Conservation (phyloP, 306 rosid genomes). For the Sicyos baderoa region DNA sequence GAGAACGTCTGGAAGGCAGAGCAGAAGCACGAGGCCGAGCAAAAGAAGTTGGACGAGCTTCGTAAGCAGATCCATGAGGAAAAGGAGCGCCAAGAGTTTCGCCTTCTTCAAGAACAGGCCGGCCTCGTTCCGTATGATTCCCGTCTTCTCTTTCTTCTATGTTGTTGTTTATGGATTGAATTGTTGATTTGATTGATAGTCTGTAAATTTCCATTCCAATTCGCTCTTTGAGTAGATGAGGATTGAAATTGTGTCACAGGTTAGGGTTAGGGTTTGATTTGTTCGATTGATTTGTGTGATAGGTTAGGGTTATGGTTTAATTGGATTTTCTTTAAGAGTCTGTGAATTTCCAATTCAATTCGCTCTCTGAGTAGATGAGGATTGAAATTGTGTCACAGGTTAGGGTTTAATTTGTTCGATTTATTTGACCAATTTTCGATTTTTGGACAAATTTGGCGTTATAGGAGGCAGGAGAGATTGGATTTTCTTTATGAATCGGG, state of each 20-base stretch:
- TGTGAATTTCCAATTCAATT: background rate
- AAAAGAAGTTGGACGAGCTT: conserved; percentile 86
- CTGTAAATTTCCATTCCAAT: background rate
- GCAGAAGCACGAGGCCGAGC: conserved; percentile 81
- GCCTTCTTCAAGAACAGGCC: conserved; percentile 87
- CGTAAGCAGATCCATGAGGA: conserved; percentile 89
- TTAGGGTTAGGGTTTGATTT: conserved; percentile 17
- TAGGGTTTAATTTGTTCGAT: conserved; percentile 6
- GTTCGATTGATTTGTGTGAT: background rate
- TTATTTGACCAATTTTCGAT: background rate
- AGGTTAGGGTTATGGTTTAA: conserved; percentile 19
- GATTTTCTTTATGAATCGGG: conserved; percentile 89
- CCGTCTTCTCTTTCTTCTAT: background rate
- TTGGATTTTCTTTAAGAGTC: background rate
- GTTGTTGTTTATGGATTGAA: background rate
- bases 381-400: background rate
- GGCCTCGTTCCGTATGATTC: conserved; percentile 80
- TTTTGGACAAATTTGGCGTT: background rate
- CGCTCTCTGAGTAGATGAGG: conserved; percentile 1
- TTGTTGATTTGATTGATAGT: background rate
- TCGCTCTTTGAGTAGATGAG: conserved; percentile 2
- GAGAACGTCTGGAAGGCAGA: conserved; percentile 98
- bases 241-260: background rate
- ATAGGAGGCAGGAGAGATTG: conserved; percentile 80
- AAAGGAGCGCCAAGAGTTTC: conserved; percentile 73